Evolutionary conservation across 2,329 filamentous ascomycete species (phyloP), one percentile per base, ranked within the genome.

Genomic region (Proliferodiscus dingleyae): DNA sequence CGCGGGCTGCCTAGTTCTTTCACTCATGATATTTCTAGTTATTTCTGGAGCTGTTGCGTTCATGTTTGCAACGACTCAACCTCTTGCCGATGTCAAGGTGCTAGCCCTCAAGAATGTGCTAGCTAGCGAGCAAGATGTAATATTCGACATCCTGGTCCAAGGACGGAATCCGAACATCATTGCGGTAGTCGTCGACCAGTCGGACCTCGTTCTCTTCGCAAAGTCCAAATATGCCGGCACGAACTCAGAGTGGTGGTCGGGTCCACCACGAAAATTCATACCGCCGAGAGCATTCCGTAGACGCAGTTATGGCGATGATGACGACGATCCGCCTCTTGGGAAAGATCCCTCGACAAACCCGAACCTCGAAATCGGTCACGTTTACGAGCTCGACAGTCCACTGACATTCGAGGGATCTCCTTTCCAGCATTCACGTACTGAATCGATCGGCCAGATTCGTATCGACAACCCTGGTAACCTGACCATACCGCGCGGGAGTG

Each of bases 121-220:
- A 39, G 90, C 90, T 2, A 95, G 88, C 58, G 88, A 95, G 65
- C 88, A 95, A 64, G 90, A 97, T 64, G 77, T 98, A 33, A 95
- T 98, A 80, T 78, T 97, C 59, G 91, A 98, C 65, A 70, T 98
- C 39, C 81, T 87, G 16, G 88, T 98, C 49, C 81, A 81, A 55
- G 93, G 91, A 0, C 75, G 91, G 57, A 98, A 98, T 63, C 90
- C 91, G 1, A 98, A 97, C 57, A 82, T 96, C 32, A 85, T 97
- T 30, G 82, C 89, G 2, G 85, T 98, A 33, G 85, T 85, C 2
- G 81, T 98, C 29, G 83, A 87, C 52, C 83, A 90, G 37, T 85
- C 94, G 61, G 89, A 97, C 63, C 75, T 97, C 46, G 89, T 94
- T 60, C 78, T 98, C 24, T 97, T 97, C 66, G 93, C 93, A 23